Conservation (phyloP, 164 flowering plant genomes). For the Liquidambar formosana region DNA sequence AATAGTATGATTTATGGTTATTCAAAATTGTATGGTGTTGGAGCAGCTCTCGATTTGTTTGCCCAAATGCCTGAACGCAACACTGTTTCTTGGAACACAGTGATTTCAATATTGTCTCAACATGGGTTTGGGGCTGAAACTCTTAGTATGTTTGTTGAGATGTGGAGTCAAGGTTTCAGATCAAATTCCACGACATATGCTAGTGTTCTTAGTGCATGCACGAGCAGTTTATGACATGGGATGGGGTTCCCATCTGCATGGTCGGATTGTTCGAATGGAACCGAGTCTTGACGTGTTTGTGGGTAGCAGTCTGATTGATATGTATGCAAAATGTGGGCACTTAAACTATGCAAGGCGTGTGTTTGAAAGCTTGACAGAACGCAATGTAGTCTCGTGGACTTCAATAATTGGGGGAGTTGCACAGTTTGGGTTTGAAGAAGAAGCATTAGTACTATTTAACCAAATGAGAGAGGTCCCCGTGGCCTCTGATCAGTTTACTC, state of each 20-base stretch:
- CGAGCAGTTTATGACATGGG: conserved; percentile 38
- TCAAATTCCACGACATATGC: conserved; percentile 52
- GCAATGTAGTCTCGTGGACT: conserved; percentile 54
- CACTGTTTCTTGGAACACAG: conserved; percentile 51
- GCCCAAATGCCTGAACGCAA: conserved; percentile 43
- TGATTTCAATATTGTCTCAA: conserved; percentile 48
- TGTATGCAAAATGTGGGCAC: conserved; percentile 62
- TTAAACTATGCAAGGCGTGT: conserved; percentile 35
- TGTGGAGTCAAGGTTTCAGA: conserved; percentile 44
- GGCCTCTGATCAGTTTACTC: conserved; percentile 42
- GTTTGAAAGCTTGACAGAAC: conserved; percentile 35
- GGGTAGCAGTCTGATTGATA: conserved; percentile 51
- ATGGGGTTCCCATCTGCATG: conserved; percentile 66
- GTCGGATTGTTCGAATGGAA: conserved; percentile 41
- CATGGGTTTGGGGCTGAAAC: conserved; percentile 37
- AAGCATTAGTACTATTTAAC: conserved; percentile 43
- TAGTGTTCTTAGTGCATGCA: conserved; percentile 54
- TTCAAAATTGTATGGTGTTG: conserved; percentile 35
- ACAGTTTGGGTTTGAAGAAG: conserved; percentile 36
- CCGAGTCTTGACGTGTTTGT: conserved; percentile 34
- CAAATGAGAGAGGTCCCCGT: conserved; percentile 42
- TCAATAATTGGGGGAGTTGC: conserved; percentile 50
- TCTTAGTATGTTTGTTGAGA: conserved; percentile 44
- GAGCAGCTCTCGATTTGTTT: conserved; percentile 33
- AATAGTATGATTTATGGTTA: conserved; percentile 52